Conservation (phyloP, 2,329 filamentous ascomycete genomes). For the Diaporthe citriasiana region DNA sequence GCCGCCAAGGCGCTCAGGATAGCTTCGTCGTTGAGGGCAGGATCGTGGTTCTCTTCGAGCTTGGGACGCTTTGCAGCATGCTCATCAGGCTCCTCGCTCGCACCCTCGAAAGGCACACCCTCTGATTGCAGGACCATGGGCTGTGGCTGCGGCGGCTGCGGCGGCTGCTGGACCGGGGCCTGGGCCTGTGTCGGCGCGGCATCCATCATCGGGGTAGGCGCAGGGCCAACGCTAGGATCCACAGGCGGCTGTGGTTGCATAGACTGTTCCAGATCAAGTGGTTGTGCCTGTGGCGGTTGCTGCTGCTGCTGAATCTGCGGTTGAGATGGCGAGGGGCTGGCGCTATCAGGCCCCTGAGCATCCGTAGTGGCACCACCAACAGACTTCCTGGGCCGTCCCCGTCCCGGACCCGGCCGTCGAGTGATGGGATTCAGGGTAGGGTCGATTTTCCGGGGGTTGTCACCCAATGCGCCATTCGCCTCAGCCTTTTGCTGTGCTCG, state of each 20-base stretch:
- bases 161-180: conserved; percentile 44
- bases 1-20: conserved; percentile 61
- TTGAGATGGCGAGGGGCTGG: conserved; percentile 22
- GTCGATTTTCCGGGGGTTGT: conserved; percentile 59
- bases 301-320: conserved; percentile 30
- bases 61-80: conserved; percentile 58
- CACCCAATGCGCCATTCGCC: conserved; percentile 51
- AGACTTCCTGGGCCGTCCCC: conserved; percentile 66
- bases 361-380: conserved; percentile 27
- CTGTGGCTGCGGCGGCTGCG: conserved; percentile 46
- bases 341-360: conserved; percentile 11
- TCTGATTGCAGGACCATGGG: conserved; percentile 49
- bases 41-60: conserved; percentile 54
- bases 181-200: conserved; percentile 44
- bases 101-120: conserved; percentile 39
- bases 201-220: conserved; percentile 41
- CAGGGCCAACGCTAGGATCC: conserved; percentile 41
- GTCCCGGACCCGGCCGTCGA: conserved; percentile 70
- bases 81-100: conserved; percentile 48
- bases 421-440: conserved; percentile 71
- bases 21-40: conserved; percentile 61
- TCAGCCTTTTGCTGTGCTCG: conserved; percentile 69
- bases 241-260: conserved; percentile 42
- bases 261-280: conserved; percentile 40
- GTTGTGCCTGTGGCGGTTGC: conserved; percentile 21